Percentiles rank a stretch among this genome's conserved stretches.
Conservation (phyloP, 768 basidiomycete genomes). For the Hypsizygus marmoreus region DNA sequence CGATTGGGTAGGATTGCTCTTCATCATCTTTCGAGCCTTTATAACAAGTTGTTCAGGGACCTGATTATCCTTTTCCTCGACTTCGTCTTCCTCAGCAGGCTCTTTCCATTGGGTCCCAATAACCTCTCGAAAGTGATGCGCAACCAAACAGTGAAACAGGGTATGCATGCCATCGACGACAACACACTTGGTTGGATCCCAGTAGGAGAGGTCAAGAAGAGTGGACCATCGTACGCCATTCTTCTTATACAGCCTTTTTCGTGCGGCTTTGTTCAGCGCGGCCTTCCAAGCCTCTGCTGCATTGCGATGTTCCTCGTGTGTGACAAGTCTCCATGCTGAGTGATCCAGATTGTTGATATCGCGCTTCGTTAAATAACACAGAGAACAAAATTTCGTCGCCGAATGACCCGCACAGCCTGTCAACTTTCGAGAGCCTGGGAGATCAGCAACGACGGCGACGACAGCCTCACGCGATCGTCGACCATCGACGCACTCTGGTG, state of each 20-base stretch:
- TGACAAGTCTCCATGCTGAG: slow-evolving; percentile 11
- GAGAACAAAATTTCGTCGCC: slow-evolving; percentile 22
- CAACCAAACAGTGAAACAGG: background rate
- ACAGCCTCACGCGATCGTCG: slow-evolving; percentile 10
- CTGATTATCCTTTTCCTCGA: too few relatives aligned
- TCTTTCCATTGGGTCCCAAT: too few relatives aligned
- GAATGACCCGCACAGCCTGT: slow-evolving; percentile 20
- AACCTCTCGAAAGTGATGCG: background rate
- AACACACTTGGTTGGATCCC: background rate
- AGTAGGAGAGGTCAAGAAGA: background rate
- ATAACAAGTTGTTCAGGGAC: too few relatives aligned
- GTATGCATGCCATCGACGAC: background rate
- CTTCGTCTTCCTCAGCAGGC: too few relatives aligned
- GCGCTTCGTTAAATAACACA: slow-evolving; percentile 20
- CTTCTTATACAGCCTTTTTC: background rate
- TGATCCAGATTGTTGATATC: slow-evolving; percentile 23
- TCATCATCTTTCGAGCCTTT: too few relatives aligned
- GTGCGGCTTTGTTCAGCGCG: slow-evolving; percentile 12
- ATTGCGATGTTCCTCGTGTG: background rate
- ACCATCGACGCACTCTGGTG: too few relatives aligned
- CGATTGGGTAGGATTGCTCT: too few relatives aligned
- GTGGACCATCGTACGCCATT: background rate
- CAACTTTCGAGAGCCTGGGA: slow-evolving; percentile 30
- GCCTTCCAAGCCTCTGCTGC: slow-evolving; percentile 18
- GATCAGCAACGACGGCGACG: slow-evolving; percentile 35